Conservation (phyloP, 768 basidiomycete genomes). For the Hydnum rufescens region DNA sequence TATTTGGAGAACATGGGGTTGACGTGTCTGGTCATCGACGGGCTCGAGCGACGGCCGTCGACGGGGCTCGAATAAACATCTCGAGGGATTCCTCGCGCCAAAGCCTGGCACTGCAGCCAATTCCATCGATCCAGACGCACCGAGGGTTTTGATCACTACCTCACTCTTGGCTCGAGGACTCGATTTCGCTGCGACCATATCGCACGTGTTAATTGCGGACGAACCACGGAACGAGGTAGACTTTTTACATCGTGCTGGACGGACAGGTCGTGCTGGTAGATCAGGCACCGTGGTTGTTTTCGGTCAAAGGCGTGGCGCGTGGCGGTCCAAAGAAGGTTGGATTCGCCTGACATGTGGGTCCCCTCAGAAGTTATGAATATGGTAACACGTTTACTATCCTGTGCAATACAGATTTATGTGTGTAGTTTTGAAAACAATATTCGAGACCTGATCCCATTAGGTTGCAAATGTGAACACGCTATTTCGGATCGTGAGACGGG, state of each 20-base stretch:
- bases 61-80: constrained; percentile 52
- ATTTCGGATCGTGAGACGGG: constrained; percentile 64
- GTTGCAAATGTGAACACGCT: constrained; percentile 77
- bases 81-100: constrained; percentile 49
- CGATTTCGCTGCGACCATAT: constrained; percentile 62
- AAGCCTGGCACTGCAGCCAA: not conserved
- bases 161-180: constrained; percentile 79
- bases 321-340: not conserved
- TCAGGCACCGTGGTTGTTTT: constrained; percentile 57
- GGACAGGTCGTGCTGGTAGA: constrained; percentile 31
- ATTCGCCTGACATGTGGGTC: not conserved
- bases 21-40: constrained; percentile 33
- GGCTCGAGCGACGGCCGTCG: constrained; percentile 36
- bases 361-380: not conserved
- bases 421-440: too few relatives aligned
- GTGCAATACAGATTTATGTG: too few relatives aligned
- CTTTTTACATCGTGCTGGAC: constrained; percentile 79
- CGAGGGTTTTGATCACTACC: constrained; percentile 45
- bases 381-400: too few relatives aligned
- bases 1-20: constrained; percentile 43
- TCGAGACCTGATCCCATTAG: too few relatives aligned
- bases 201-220: constrained; percentile 73
- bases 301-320: constrained; percentile 26
- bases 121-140: not conserved
- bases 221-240: constrained; percentile 80